Evolutionary conservation across 1,284 basidiomycete species (phyloP).

Genomic region (Coniophora puteana): DNA sequence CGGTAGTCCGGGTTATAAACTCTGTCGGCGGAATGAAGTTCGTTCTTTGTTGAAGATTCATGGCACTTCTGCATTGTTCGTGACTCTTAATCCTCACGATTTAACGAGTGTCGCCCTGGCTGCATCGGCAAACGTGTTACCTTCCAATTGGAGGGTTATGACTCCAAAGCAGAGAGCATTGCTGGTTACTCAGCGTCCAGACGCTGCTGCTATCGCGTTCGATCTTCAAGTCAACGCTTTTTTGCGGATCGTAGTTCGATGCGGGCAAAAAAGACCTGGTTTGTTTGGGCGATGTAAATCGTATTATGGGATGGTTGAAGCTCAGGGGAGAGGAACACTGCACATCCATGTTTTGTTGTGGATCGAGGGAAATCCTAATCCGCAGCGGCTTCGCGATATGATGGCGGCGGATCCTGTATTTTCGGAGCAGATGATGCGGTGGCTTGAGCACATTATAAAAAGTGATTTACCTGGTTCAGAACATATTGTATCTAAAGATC

Average conservation of each 20-base stretch:
- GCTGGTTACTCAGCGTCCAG: conserved; percentile 13
- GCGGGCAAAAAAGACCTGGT: conserved; percentile 9
- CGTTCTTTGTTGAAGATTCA: conserved; percentile 14
- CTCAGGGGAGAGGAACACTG: conserved; percentile 20
- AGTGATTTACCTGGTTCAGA: conserved; percentile 9
- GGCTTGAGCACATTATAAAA: conserved; percentile 9
- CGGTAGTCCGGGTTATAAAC: background rate
- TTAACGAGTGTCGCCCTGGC: conserved; percentile 13
- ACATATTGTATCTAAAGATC: background rate
- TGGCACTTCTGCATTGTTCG: conserved; percentile 20
- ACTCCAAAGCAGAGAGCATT: conserved; percentile 4
- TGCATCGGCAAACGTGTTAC: conserved; percentile 1
- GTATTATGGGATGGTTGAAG: conserved; percentile 26
- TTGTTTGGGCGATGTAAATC: conserved; percentile 22
- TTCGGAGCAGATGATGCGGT: conserved; percentile 6
- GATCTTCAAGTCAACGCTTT: conserved; percentile 16
- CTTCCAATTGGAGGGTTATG: conserved; percentile 3
- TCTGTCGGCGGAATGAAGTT: conserved; percentile 9
- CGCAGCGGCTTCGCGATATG: conserved; percentile 8
- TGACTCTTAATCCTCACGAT: conserved; percentile 24
- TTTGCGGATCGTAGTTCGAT: conserved; percentile 10
- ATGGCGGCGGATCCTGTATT: conserved; percentile 2
- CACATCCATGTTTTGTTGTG: conserved; percentile 25
- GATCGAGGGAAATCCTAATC: conserved; percentile 12
- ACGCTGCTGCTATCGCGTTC: conserved; percentile 16